Conservation (phyloP, 768 basidiomycete species). For the Amylocystis lapponica region DNA sequence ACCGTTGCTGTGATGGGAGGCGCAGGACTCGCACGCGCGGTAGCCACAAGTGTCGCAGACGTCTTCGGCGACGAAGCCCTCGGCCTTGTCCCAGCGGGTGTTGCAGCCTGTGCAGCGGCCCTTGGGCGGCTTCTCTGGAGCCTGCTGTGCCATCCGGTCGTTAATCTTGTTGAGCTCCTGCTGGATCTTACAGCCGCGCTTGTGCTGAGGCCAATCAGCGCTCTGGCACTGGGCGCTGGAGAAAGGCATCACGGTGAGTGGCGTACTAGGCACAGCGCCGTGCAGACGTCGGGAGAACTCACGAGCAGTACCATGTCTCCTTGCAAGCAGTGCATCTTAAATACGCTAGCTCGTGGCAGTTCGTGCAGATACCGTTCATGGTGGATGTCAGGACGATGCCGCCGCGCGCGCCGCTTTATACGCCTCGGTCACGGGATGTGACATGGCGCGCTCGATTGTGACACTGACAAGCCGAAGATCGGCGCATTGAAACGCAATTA, state of each 20-base stretch:
- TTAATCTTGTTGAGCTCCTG: constrained; percentile 23
- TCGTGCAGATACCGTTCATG: no score
- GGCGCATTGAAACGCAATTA: no score
- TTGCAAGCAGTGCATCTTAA: constrained; percentile 15
- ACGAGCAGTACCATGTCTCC: constrained; percentile 15
- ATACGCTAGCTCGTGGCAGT: no score
- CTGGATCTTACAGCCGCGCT: constrained; percentile 31
- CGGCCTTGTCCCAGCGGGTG: constrained; percentile 19
- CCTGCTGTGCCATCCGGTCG: constrained; percentile 21
- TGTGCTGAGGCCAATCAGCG: constrained; percentile 26
- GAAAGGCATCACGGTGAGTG: neutral
- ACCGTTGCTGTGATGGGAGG: constrained; percentile 24
- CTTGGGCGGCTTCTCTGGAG: constrained; percentile 16
- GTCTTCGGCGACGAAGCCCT: constrained; percentile 16
- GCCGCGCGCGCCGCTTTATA: no score
- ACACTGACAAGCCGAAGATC: no score
- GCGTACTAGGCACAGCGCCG: neutral
- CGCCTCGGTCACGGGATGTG: no score
- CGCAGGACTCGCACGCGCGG: constrained; percentile 29
- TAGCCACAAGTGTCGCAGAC: constrained; percentile 31
- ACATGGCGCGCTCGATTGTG: no score
- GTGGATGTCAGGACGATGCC: neutral
- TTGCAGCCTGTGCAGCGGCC: constrained; percentile 28
- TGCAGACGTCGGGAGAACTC: neutral
- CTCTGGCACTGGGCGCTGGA: constrained; percentile 23